Base-by-base conservation (phyloP, 1,284 basidiomycete species). In the Leccinum colubrinum region DNA sequence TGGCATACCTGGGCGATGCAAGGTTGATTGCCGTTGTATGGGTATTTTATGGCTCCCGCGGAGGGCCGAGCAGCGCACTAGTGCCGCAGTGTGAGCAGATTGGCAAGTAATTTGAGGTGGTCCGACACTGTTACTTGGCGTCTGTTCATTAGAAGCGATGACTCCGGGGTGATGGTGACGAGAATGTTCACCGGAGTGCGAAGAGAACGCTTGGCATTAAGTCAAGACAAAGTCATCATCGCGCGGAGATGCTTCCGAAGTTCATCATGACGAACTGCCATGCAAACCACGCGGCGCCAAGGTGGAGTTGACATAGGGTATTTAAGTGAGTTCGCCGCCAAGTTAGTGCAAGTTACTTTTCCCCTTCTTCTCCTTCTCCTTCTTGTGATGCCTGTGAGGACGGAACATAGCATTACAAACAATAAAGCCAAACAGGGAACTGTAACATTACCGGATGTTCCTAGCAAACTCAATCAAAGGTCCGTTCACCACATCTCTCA, bases 361-460 rank as follows among this genome's bases (percentile, higher is more conserved):
- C 25, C 7, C 22, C 20, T 20, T 9, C 22, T 17, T 0, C 9
- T 46, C 1, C n/a, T 20, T 30, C 30, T 30, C 30, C 9, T 46
- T 20, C 17, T n/a, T 6, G 46, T n/a, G 46, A 51, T 48, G 46
- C 46, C 50, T 15, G 22, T 3, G 8, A 51, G 22, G 60, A 35
- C 65, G 55, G 66, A 61, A 66, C 35, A 58, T 55, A 46, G 25
- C 5, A 41, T 5, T 20, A 55, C 55, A 41, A 62, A 60, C 70
- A 73, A 71, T 62, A 71, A 68, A 48, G 53, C 72, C 73, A 71
- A 74, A 71, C 69, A 74, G 20, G 48, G 53, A 37, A 30, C 2
- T 46, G 14, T 35, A 14, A 37, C 57, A 62, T 62, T 65, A 55
- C 64, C 67, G 61, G 59, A 64, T 58, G 66, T 60, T 63, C 55